phyloP scores from a whole-genome alignment of 2,329 filamentous ascomycete species.

The Penicillium concentricum region DNA sequence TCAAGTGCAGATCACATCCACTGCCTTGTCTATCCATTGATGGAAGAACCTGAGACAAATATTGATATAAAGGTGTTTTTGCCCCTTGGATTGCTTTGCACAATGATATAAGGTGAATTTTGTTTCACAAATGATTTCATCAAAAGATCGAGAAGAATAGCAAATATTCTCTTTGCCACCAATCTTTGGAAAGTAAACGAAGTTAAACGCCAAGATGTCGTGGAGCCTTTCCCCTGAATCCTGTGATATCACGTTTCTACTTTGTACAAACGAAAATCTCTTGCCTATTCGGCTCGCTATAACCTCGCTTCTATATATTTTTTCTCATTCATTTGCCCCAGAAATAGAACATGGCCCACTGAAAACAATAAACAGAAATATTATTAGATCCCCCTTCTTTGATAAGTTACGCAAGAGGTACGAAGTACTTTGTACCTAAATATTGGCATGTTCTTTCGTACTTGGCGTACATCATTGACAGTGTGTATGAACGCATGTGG shows the following conservation, averaged over 20 bases:
- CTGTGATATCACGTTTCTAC: neutral
- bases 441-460: neutral
- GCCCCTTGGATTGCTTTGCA: neutral
- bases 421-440: neutral
- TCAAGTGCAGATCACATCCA: conserved; percentile 9
- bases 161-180: neutral
- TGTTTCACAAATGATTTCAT: neutral
- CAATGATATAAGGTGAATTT: neutral
- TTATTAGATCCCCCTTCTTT: neutral
- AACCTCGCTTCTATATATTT: neutral
- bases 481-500: neutral
- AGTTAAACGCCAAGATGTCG: conserved; percentile 1
- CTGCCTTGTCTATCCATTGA: neutral
- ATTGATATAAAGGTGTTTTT: neutral
- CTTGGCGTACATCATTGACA: neutral
- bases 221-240: conserved; percentile 9
- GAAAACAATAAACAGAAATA: neutral
- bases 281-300: neutral
- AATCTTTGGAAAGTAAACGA: too few relatives aligned
- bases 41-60: neutral
- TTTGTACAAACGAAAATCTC: conserved; percentile 1
- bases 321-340: neutral
- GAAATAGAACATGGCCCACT: conserved; percentile 1
- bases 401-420: neutral
- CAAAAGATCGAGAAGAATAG: neutral